Percentiles rank a stretch among this genome's conserved stretches.
phyloP scores from a whole-genome alignment of 192 early-diverging fungal species.

The Spizellomyces sp. region DNA sequence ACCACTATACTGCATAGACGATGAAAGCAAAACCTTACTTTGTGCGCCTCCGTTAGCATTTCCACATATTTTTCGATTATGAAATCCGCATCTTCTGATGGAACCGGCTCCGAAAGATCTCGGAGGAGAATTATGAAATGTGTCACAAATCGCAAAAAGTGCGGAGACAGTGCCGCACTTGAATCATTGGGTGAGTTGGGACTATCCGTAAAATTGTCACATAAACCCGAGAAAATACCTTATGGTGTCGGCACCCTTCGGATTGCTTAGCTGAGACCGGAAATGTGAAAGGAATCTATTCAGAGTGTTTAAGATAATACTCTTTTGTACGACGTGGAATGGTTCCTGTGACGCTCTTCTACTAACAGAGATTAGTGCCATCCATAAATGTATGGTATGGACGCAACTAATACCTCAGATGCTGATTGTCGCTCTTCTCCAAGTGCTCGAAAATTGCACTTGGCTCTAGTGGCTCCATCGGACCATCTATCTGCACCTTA shows the following conservation, averaged over 20 bases:
- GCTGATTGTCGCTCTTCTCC: slow-evolving; percentile 27
- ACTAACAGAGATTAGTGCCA: not conserved
- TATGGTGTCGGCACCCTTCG: slow-evolving; percentile 2
- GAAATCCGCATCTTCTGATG: slow-evolving; percentile 13
- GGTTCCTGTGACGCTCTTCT: slow-evolving; percentile 38
- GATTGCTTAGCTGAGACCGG: slow-evolving; percentile 26
- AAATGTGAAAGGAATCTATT: slow-evolving; percentile 41
- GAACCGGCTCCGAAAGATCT: slow-evolving; percentile 44
- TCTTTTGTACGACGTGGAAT: slow-evolving; percentile 56
- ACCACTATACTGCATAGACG: not conserved
- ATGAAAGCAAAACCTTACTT: slow-evolving; percentile 7
- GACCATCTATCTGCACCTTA: slow-evolving; percentile 1
- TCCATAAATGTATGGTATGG: too few relatives aligned
- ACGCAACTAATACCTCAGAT: slow-evolving; percentile 25
- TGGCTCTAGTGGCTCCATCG: slow-evolving; percentile 15
- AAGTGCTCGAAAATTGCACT: slow-evolving; percentile 38
- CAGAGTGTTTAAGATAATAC: slow-evolving; percentile 50
- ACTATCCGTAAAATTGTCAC: not conserved
- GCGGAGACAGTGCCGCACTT: slow-evolving; percentile 17
- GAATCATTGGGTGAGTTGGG: too few relatives aligned
- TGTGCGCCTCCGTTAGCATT: slow-evolving; percentile 26
- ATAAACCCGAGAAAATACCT: slow-evolving; percentile 12
- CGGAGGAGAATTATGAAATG: slow-evolving; percentile 71
- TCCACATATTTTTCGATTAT: slow-evolving; percentile 53
- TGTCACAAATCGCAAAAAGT: slow-evolving; percentile 69